Evolutionary conservation across 805 yeast species (phyloP).

Genomic region (Lachancea meyersii): DNA sequence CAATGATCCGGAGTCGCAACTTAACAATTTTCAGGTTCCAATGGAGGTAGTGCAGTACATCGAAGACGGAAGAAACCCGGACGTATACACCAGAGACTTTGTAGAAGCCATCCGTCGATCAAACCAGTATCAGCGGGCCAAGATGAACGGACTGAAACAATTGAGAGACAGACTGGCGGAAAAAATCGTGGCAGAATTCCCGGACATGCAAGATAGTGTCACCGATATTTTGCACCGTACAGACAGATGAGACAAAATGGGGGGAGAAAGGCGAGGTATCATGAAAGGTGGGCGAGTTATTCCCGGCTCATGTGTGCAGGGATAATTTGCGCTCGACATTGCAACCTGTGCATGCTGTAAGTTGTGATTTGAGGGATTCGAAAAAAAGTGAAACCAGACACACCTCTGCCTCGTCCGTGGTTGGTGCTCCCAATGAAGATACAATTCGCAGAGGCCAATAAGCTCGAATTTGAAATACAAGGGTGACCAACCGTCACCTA

Average conservation of each 20-base stretch:
- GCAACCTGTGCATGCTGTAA: no score
- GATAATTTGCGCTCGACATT: no score
- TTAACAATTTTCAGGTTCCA: slow-evolving; percentile 52
- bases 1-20: slow-evolving; percentile 29
- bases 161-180: slow-evolving; percentile 62
- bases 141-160: slow-evolving; percentile 59
- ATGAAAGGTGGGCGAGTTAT: background rate
- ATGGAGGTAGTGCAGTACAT: slow-evolving; percentile 84
- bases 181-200: slow-evolving; percentile 70
- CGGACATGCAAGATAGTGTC: slow-evolving; percentile 58
- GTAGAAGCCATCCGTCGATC: slow-evolving; percentile 88
- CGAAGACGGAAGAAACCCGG: slow-evolving; percentile 96
- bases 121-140: slow-evolving; percentile 83
- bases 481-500: no score
- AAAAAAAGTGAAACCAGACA: no score
- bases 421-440: no score
- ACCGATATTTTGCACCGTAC: slow-evolving; percentile 46
- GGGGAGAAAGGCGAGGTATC: background rate
- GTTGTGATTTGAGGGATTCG: no score
- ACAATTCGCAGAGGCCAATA: no score
- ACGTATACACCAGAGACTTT: slow-evolving; percentile 93
- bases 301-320: no score
- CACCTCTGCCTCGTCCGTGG: no score
- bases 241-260: background rate
- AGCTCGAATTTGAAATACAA: no score